Percentiles rank a stretch among this genome's conserved stretches.
Evolutionary conservation across 352 stramenopile genomes (phyloP).

Genomic region (Globisporangium nodosum): DNA sequence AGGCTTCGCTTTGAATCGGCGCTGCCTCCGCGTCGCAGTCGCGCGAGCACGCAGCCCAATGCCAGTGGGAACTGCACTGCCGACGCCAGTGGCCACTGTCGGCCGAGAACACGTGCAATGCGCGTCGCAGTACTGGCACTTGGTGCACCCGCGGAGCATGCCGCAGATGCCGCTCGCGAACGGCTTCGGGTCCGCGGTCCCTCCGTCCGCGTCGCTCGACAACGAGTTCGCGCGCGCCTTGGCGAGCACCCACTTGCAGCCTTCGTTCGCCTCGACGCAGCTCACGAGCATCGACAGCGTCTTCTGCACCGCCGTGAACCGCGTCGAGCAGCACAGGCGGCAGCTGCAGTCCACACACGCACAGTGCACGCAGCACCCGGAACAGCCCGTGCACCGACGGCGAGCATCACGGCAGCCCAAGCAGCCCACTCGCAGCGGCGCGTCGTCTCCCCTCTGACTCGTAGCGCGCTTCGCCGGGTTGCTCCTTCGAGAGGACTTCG

Average conservation of each 20-base stretch:
- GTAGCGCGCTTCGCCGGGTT: constrained; percentile 6
- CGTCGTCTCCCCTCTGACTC: not conserved
- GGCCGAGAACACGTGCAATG: constrained; percentile 32
- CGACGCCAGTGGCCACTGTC: constrained; percentile 1
- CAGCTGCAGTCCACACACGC: constrained; percentile 65
- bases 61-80: not conserved
- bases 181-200: not conserved
- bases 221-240: constrained; percentile 7
- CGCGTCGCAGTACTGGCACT: constrained; percentile 31
- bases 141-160: constrained; percentile 30
- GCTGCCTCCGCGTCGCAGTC: constrained; percentile 18
- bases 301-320: constrained; percentile 50
- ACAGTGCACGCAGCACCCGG: constrained; percentile 63
- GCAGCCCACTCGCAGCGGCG: constrained; percentile 55
- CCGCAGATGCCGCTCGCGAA: constrained; percentile 18
- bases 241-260: constrained; percentile 45
- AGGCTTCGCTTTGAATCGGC: constrained; percentile 35
- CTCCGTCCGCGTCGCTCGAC: constrained; percentile 2
- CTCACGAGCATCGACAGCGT: constrained; percentile 48
- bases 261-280: constrained; percentile 48
- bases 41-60: constrained; percentile 13
- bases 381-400: constrained; percentile 57
- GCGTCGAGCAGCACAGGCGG: constrained; percentile 67
- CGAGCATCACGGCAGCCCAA: constrained; percentile 54
- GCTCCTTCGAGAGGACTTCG: constrained; percentile 4